Percentiles rank a stretch among this genome's conserved stretches.
These are phyloP conservation scores for Gymnopus androsaceus DNA, from an alignment of 1,284 basidiomycete genomes.

Conservation along the genomic window DNA sequence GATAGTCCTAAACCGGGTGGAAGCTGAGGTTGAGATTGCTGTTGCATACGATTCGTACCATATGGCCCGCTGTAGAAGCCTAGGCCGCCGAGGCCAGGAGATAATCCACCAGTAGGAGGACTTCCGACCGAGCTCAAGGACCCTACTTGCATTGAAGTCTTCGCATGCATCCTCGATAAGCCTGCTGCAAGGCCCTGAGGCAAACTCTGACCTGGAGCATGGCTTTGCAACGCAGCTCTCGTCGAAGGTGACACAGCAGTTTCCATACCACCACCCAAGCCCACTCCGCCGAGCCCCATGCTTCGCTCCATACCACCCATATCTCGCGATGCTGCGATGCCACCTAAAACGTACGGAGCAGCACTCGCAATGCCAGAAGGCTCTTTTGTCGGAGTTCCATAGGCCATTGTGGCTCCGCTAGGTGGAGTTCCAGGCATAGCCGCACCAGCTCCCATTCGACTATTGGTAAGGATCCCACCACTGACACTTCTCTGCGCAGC, in stretches of 20 bases:
- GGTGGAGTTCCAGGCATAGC: slow-evolving; percentile 11
- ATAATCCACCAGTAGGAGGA: neutral
- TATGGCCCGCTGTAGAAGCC: slow-evolving; percentile 4
- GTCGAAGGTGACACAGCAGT: slow-evolving; percentile 58
- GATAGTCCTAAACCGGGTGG: neutral
- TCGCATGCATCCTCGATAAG: slow-evolving; percentile 79
- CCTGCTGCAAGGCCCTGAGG: slow-evolving; percentile 87
- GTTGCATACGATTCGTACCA: slow-evolving; percentile 5
- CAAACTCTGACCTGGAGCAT: slow-evolving; percentile 84
- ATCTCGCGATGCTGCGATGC: neutral
- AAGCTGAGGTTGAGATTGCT: neutral
- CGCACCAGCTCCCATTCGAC: neutral
- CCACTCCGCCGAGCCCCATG: neutral
- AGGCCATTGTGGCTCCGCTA: slow-evolving; percentile 1
- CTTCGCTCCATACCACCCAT: neutral
- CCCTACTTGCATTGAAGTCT: slow-evolving; percentile 2
- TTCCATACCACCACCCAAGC: slow-evolving; percentile 3
- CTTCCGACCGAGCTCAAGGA: slow-evolving; percentile 3
- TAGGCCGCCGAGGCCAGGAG: neutral
- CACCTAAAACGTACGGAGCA: neutral
- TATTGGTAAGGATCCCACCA: neutral
- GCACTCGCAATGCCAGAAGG: neutral
- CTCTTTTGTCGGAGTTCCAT: slow-evolving; percentile 10
- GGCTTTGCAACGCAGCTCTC: slow-evolving; percentile 72
- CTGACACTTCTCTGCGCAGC: slow-evolving; percentile 5